Conservation (phyloP, 495 filamentous ascomycete species). For the Tuber indicum region DNA sequence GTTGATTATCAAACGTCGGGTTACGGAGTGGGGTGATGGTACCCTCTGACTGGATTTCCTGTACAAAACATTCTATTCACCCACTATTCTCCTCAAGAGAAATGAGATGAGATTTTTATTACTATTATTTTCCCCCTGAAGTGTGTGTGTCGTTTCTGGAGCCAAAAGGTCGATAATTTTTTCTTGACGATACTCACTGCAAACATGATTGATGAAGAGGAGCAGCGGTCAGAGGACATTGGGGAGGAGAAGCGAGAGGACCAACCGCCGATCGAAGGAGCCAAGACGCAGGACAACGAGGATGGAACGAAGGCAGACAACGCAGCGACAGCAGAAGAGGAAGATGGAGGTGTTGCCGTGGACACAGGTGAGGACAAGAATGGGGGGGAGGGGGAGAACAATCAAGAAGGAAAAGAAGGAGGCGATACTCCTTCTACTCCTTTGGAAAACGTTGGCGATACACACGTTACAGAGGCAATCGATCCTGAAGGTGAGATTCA, state of each 20-base stretch:
- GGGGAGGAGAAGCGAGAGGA: slow-evolving; percentile 7
- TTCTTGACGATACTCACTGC: slow-evolving; percentile 4
- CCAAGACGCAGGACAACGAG: slow-evolving; percentile 23
- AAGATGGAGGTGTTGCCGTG: slow-evolving; percentile 43
- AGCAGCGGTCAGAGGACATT: slow-evolving; percentile 3
- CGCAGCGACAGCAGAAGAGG: slow-evolving; percentile 35
- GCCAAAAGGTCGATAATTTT: slow-evolving; percentile 10
- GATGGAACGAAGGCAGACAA: slow-evolving; percentile 17
- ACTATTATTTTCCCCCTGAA: slow-evolving; percentile 14
- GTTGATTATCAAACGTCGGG: slow-evolving; percentile 8
- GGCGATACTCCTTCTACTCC: background rate
- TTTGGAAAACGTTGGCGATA: slow-evolving; percentile 4
- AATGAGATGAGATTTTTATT: slow-evolving; percentile 6
- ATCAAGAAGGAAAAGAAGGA: slow-evolving; percentile 16
- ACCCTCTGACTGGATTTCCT: slow-evolving; percentile 6
- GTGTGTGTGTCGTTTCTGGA: slow-evolving; percentile 33
- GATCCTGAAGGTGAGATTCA: slow-evolving; percentile 4
- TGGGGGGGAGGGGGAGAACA: slow-evolving; percentile 33
- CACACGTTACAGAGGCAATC: slow-evolving; percentile 10
- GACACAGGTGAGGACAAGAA: slow-evolving; percentile 37
- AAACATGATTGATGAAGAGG: slow-evolving; percentile 7
- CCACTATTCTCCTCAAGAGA: slow-evolving; percentile 9
- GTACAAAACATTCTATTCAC: slow-evolving; percentile 1
- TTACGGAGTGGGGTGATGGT: slow-evolving; percentile 15
- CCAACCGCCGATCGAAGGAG: slow-evolving; percentile 8